A percentile compares a stretch with the other conserved stretches of the same genome.
phyloP scores from a whole-genome alignment of 352 stramenopile genomes.

The Phytopythium chamaehyphon region DNA sequence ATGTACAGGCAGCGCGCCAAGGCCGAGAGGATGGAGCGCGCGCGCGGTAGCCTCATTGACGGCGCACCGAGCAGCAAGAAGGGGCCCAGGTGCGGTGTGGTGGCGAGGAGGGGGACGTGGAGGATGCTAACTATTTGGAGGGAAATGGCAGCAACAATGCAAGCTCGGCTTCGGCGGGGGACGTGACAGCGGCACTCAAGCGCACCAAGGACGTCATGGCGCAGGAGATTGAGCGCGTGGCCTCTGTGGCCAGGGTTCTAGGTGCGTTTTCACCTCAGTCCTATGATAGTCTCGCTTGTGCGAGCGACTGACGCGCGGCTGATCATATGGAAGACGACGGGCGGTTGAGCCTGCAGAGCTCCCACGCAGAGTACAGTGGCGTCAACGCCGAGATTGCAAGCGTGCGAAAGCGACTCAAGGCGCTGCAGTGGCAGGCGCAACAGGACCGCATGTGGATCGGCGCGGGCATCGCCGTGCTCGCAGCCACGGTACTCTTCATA shows the following conservation, averaged over 20 bases:
- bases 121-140: not conserved
- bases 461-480: constrained; percentile 51
- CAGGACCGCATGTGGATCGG: constrained; percentile 80
- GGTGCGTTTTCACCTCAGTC: too few species aligned
- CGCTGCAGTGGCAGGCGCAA: constrained; percentile 63
- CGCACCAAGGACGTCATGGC: constrained; percentile 66
- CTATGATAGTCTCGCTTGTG: too few species aligned
- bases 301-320: not conserved
- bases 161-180: constrained; percentile 32
- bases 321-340: constrained; percentile 37
- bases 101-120: not conserved
- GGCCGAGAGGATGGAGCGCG: constrained; percentile 46
- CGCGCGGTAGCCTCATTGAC: constrained; percentile 40
- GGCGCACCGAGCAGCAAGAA: constrained; percentile 12
- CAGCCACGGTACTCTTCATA: constrained; percentile 68
- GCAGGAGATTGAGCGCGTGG: constrained; percentile 67
- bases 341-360: constrained; percentile 47
- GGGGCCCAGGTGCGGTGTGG: not conserved
- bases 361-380: constrained; percentile 53
- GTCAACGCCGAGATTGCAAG: constrained; percentile 53
- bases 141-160: constrained; percentile 4
- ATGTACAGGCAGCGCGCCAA: constrained; percentile 63
- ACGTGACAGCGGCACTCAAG: constrained; percentile 61
- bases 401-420: constrained; percentile 59
- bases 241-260: constrained; percentile 58